phyloP scores from a whole-genome alignment of 352 stramenopile genomes.

The Phytophthora uliginosa region DNA sequence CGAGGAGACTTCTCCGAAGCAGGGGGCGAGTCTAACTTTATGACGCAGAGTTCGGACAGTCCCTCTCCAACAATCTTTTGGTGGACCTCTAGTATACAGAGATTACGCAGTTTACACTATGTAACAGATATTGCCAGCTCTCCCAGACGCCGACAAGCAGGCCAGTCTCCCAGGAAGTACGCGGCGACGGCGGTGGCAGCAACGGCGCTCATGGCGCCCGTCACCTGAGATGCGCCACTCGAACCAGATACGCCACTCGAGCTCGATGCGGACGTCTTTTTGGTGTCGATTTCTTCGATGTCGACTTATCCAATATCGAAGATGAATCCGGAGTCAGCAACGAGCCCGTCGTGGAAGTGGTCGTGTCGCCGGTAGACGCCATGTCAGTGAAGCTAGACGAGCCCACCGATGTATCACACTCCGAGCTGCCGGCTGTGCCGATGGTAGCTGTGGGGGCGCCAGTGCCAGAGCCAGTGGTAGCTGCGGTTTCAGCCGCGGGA shows the following conservation, averaged over 20 bases:
- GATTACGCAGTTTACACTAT: too few relatives aligned
- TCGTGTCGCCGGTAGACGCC: neutral
- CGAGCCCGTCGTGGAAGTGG: constrained; percentile 20
- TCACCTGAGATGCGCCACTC: constrained; percentile 30
- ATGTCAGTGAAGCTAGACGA: constrained; percentile 6
- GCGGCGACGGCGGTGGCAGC: constrained; percentile 16
- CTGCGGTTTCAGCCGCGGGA: neutral
- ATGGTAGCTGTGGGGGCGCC: constrained; percentile 1
- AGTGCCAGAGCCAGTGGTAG: constrained; percentile 7
- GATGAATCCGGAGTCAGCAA: constrained; percentile 4
- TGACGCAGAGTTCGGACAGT: too few relatives aligned
- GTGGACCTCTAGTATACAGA: too few relatives aligned
- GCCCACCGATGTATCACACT: constrained; percentile 18
- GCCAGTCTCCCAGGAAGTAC: constrained; percentile 31
- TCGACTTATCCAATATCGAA: constrained; percentile 16
- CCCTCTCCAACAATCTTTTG: too few relatives aligned
- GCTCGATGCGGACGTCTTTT: constrained; percentile 12
- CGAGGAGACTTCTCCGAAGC: too few relatives aligned
- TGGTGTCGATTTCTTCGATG: neutral
- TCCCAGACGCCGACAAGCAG: neutral
- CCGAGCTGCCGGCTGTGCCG: constrained; percentile 6
- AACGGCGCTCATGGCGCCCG: constrained; percentile 13
- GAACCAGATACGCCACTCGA: constrained; percentile 23
- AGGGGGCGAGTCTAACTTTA: too few relatives aligned
- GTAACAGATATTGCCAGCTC: too few relatives aligned